Evolutionary conservation across 2,329 filamentous ascomycete genomes (phyloP), one percentile per base, ranked within the genome.

Genomic region (Teratosphaeria nubilosa): DNA sequence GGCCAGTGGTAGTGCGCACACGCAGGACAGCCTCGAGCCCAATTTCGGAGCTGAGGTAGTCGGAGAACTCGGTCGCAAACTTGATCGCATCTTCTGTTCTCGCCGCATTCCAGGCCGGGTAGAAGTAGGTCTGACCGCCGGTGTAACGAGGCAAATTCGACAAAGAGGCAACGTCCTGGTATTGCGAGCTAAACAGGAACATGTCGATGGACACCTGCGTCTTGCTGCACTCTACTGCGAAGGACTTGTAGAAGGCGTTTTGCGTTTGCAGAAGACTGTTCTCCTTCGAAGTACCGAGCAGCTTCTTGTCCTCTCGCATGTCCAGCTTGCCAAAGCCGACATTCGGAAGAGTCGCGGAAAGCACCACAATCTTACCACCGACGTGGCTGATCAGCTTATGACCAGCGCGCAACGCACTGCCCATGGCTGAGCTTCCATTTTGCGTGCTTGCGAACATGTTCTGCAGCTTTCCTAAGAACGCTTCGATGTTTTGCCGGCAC

Each of bases 191-290:
- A 77, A 96, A 96, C 55, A 96, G 79, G 78, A 96, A 96, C 91
- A 96, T 96, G 73, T 96, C 91, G 65, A 99, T 91, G 0, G 91
- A 97, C 30, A 99, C 94, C 74, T 99, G 94, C 65, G 95, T 95
- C 79, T 99, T 99, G 41, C 91, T 96, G 75, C 94, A 99, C 72
- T 99, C 94, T 2, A 99, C 94, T 0, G 94, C 94, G 69, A 99
- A 99, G 68, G 90, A 95, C 80, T 99, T 99, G 82, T 97, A 99
- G 75, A 97, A 99, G 70, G 89, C 91, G 77, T 91, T 96, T 48
- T 85, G 88, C 0, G 94, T 96, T 73, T 97, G 92, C 56, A 99
- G 78, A 32, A 99, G 81, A 61, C 82, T 80, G 64, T 84, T 90
- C 73, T 99, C 94, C 74, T 96, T 96, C 64, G 87, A 91, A 1